These are phyloP conservation scores for Odonthalia washingtoniensis DNA, from an alignment of 31 red algal species.

Conservation along the genomic window DNA sequence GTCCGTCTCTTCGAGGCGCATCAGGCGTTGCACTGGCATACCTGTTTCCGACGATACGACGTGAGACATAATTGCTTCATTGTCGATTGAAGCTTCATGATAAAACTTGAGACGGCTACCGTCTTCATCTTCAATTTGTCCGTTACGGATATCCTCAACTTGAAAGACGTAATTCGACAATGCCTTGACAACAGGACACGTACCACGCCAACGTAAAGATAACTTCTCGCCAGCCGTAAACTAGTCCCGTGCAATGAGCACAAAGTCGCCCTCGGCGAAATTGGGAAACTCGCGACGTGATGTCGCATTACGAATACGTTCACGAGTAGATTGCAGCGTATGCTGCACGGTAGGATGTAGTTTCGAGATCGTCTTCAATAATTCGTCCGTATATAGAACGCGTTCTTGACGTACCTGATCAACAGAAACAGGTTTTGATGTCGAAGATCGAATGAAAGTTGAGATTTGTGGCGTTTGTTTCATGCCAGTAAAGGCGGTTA, in stretches of 20 bases:
- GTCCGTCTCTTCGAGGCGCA: not conserved
- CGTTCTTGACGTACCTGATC: not conserved
- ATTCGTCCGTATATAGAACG: not conserved
- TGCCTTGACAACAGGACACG: not conserved
- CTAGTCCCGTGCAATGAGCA: slow-evolving; percentile 1
- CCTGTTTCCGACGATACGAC: slow-evolving; percentile 12
- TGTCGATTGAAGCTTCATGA: slow-evolving; percentile 13
- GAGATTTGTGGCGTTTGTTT: not conserved
- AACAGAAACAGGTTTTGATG: not conserved
- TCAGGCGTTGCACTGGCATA: slow-evolving; percentile 14
- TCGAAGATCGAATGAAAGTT: not conserved
- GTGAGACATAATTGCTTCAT: slow-evolving; percentile 33
- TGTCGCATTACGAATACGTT: not conserved
- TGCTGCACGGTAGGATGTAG: slow-evolving; percentile 2
- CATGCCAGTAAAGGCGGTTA: slow-evolving; percentile 22
- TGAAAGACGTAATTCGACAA: not conserved
- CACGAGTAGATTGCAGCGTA: not conserved
- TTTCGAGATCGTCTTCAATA: not conserved
- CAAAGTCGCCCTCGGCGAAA: slow-evolving; percentile 16
- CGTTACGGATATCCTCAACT: slow-evolving; percentile 9
- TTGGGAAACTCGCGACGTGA: not conserved
- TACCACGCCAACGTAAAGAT: slow-evolving; percentile 4
- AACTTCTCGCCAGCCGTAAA: slow-evolving; percentile 15
- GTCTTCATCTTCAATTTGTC: not conserved
- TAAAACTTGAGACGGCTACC: slow-evolving; percentile 25